phyloP scores from a whole-genome alignment of 345 rosid species.

The Rhizophora apiculata region DNA sequence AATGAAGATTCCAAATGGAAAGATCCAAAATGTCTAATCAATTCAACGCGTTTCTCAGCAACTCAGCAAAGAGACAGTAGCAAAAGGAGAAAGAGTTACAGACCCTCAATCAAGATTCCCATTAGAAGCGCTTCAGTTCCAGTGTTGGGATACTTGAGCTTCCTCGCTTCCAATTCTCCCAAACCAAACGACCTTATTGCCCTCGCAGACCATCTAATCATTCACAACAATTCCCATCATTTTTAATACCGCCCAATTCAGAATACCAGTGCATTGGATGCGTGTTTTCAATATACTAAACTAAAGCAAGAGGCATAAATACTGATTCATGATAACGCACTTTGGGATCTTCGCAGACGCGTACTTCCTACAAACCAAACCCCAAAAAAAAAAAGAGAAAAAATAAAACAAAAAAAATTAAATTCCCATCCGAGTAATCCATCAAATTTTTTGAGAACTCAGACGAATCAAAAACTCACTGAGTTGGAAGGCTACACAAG shows the following conservation, averaged over 20 bases:
- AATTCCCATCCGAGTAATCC: not conserved
- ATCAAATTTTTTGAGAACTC: not conserved
- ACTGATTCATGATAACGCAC: slow-evolving; percentile 31
- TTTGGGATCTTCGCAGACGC: slow-evolving; percentile 52
- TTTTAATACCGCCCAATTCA: no score
- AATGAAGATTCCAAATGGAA: no score
- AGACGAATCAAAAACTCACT: slow-evolving; percentile 30
- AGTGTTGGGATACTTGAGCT: slow-evolving; percentile 72
- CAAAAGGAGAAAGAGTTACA: slow-evolving; percentile 12
- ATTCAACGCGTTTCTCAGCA: no score
- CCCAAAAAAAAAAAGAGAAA: not conserved
- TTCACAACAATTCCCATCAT: not conserved
- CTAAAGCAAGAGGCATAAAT: not conserved
- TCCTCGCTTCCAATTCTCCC: slow-evolving; percentile 89
- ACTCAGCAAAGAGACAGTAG: not conserved
- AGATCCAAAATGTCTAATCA: no score
- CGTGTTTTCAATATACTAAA: not conserved
- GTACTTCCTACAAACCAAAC: slow-evolving; percentile 51
- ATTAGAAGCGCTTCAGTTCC: slow-evolving; percentile 83
- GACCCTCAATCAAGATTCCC: slow-evolving; percentile 94
- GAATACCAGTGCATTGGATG: not conserved
- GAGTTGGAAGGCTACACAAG: slow-evolving; percentile 61
- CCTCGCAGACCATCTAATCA: slow-evolving; percentile 86
- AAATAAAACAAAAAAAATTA: slow-evolving; percentile 9
- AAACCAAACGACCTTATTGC: slow-evolving; percentile 74